Conservation (phyloP, 352 stramenopile genomes). For the Pythium folliculosum region DNA sequence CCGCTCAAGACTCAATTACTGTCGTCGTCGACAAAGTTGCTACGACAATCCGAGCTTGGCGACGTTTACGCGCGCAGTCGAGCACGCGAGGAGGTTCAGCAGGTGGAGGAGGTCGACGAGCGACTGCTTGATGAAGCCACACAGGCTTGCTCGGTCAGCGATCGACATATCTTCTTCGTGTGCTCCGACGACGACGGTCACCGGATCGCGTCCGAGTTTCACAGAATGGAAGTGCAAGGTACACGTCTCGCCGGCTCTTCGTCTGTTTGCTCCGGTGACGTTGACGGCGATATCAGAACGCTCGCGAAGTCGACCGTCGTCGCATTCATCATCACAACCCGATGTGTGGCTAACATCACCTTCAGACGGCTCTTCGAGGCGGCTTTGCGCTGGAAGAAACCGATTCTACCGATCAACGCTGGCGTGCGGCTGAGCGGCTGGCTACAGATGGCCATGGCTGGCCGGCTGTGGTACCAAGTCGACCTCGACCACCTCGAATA, state of each 20-base stretch:
- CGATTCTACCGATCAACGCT: slow-evolving; percentile 47
- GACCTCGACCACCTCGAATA: slow-evolving; percentile 35
- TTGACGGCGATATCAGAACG: slow-evolving; percentile 26
- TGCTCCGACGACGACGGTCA: slow-evolving; percentile 14
- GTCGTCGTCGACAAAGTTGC: background rate
- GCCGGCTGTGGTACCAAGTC: slow-evolving; percentile 61
- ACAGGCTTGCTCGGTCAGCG: background rate
- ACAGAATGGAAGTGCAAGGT: slow-evolving; percentile 18
- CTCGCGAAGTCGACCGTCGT: slow-evolving; percentile 32
- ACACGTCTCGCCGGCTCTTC: slow-evolving; percentile 13
- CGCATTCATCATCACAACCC: slow-evolving; percentile 44
- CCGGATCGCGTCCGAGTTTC: slow-evolving; percentile 10
- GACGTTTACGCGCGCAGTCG: slow-evolving; percentile 6
- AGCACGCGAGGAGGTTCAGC: background rate
- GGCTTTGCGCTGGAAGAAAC: slow-evolving; percentile 37
- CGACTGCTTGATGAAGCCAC: background rate
- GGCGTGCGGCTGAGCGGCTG: slow-evolving; percentile 35
- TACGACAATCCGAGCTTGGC: background rate
- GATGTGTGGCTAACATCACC: slow-evolving; percentile 13
- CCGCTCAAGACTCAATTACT: slow-evolving; percentile 5
- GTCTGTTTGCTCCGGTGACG: slow-evolving; percentile 18
- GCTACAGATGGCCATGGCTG: slow-evolving; percentile 48
- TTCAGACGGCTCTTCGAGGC: slow-evolving; percentile 45
- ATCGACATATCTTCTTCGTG: slow-evolving; percentile 13
- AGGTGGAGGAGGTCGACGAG: slow-evolving; percentile 2